Percentiles rank a stretch among this genome's conserved stretches.
These are phyloP conservation scores for Globisporangium nagaii DNA, from an alignment of 352 stramenopile species.

Conservation along the genomic window DNA sequence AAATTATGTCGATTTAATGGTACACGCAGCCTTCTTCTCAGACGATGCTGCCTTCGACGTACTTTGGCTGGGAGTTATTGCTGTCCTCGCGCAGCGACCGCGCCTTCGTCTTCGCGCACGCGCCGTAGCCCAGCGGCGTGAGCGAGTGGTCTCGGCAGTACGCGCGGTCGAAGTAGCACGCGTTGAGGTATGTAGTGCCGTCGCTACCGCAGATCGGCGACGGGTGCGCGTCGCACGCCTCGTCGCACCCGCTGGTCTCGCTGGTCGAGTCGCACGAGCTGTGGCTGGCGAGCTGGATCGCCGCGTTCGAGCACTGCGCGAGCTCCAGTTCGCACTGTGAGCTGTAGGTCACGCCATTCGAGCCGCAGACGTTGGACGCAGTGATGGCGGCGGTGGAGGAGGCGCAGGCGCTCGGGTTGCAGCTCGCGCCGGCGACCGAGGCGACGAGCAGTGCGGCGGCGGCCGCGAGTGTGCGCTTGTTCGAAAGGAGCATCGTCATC, in stretches of 20 bases:
- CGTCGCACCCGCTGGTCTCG: too few relatives aligned
- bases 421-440: not conserved
- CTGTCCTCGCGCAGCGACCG: not conserved
- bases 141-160: not conserved
- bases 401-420: not conserved
- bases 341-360: too few relatives aligned
- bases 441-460: not conserved
- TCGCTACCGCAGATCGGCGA: not conserved
- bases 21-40: too few relatives aligned
- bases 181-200: not conserved
- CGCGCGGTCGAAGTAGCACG: slow-evolving; percentile 1
- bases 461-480: not conserved
- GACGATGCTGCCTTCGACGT: not conserved
- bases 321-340: too few relatives aligned
- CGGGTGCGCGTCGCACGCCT: too few relatives aligned
- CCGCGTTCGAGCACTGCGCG: too few relatives aligned
- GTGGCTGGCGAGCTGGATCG: too few relatives aligned
- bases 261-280: not conserved
- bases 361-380: too few relatives aligned
- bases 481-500: not conserved
- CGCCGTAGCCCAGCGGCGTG: not conserved
- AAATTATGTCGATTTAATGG: too few relatives aligned
- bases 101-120: not conserved
- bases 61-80: not conserved
- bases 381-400: too few relatives aligned